A percentile compares a stretch with the other conserved stretches of the same genome.
These are phyloP conservation scores for Colletotrichum endophyticum DNA, from an alignment of 2,329 filamentous ascomycete species.

Conservation along the genomic window DNA sequence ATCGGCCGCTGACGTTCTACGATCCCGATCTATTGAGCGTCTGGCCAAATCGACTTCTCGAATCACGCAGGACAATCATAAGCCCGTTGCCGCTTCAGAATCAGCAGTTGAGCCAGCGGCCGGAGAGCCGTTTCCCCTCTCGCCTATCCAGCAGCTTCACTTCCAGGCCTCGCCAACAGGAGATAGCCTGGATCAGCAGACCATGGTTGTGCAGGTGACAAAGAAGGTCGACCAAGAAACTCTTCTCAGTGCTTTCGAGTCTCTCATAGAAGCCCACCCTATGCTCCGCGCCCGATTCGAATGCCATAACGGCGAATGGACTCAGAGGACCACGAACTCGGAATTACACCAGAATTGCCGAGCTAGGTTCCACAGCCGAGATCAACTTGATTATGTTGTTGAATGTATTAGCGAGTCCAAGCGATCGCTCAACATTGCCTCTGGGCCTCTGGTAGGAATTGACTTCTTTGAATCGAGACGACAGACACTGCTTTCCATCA, in stretches of 20 bases:
- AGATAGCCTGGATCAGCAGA: conserved; percentile 1
- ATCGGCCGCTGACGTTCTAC: background rate
- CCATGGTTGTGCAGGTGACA: background rate
- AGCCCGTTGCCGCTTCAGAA: background rate
- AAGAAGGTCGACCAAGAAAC: background rate
- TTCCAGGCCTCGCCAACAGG: background rate
- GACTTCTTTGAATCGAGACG: background rate
- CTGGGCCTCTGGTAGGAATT: background rate
- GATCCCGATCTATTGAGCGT: background rate
- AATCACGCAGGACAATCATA: background rate
- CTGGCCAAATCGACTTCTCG: background rate
- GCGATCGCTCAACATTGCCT: background rate
- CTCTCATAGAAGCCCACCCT: background rate
- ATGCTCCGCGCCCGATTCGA: background rate
- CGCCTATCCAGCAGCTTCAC: conserved; percentile 3
- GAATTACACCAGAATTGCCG: background rate
- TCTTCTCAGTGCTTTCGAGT: background rate
- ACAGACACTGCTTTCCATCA: conserved; percentile 31
- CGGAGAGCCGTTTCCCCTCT: background rate
- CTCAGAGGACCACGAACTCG: background rate
- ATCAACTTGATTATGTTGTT: background rate
- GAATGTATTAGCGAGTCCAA: conserved; percentile 4
- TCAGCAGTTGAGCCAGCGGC: background rate
- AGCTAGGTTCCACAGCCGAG: background rate
- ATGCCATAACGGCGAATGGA: background rate